These are phyloP conservation scores for Aristolochia californica DNA, from an alignment of 164 flowering plant species.

Conservation along the genomic window DNA sequence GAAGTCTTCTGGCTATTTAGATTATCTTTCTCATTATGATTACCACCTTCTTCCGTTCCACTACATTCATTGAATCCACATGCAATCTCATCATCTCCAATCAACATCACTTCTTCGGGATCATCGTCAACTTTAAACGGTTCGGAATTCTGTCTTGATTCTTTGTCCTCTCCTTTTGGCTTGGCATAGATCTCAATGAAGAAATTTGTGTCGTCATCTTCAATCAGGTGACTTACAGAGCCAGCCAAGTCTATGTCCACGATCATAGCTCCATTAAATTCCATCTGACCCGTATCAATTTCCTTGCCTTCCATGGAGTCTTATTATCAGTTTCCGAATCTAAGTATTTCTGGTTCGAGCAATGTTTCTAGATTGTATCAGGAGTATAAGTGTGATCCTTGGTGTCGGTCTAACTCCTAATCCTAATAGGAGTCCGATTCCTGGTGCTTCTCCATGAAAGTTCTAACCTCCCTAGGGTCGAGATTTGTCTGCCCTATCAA, in stretches of 20 bases:
- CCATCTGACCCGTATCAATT: slow-evolving; percentile 12
- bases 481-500: no score
- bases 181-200: slow-evolving; percentile 24
- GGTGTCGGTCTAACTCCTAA: no score
- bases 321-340: no score
- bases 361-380: no score
- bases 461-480: no score
- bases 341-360: no score
- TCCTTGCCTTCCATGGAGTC: slow-evolving; percentile 13
- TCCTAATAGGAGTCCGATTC: no score
- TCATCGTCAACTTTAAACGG: background rate
- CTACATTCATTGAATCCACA: no score
- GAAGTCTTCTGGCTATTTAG: slow-evolving; percentile 12
- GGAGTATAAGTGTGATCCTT: no score
- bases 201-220: slow-evolving; percentile 14
- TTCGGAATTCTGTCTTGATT: background rate
- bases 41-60: background rate
- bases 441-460: no score
- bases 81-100: slow-evolving; percentile 3
- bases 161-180: slow-evolving; percentile 5
- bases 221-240: slow-evolving; percentile 2
- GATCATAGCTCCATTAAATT: background rate
- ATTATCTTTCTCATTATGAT: slow-evolving; percentile 6
- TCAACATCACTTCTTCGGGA: background rate
- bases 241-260: slow-evolving; percentile 1